A percentile compares a stretch with the other conserved stretches of the same genome.
Conservation (phyloP, 2,329 filamentous ascomycete genomes). For the Penicillium fuscoglaucum region DNA sequence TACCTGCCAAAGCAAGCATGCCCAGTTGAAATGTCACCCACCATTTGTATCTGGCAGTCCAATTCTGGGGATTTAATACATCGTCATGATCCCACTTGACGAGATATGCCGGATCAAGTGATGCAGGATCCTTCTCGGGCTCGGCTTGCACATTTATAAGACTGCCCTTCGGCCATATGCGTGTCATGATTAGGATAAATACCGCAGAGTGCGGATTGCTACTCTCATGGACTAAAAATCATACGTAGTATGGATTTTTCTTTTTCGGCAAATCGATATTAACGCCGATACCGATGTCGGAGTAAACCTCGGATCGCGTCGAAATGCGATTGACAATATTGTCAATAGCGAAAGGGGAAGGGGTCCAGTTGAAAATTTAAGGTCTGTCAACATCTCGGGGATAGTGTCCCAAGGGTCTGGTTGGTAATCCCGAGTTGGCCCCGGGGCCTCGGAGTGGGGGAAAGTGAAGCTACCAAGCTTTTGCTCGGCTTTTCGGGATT, state of each 20-base stretch:
- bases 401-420: neutral
- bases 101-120: constrained; percentile 12
- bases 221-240: too few species aligned
- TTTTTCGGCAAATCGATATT: neutral
- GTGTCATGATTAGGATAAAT: neutral
- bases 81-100: constrained; percentile 18
- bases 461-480: neutral
- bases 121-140: neutral
- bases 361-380: neutral
- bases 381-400: neutral
- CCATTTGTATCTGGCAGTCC: constrained; percentile 45
- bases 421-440: neutral
- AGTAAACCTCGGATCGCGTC: neutral
- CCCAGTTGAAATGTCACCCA: constrained; percentile 53
- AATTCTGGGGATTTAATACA: constrained; percentile 50
- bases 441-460: too few species aligned
- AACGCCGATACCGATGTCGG: neutral
- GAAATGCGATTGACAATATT: neutral
- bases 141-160: neutral
- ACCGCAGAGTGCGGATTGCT: neutral
- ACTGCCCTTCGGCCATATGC: neutral
- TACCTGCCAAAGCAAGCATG: constrained; percentile 53
- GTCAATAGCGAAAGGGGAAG: too few species aligned
- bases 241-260: neutral
- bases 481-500: neutral